Conservation (phyloP, 768 basidiomycete genomes). For the Boletus barrowsii region DNA sequence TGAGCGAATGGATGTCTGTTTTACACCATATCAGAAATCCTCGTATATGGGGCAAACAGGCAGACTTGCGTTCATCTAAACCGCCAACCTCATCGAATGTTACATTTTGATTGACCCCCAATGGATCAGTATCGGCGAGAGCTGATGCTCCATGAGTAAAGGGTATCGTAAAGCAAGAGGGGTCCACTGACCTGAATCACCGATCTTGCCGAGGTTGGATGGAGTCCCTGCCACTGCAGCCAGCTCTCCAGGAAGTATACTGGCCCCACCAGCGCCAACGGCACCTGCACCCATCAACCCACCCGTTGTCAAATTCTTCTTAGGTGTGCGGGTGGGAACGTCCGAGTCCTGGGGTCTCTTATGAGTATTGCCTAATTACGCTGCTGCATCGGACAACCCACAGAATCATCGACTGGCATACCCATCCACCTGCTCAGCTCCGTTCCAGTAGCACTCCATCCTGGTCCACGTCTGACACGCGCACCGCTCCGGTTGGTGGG, state of each 20-base stretch:
- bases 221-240: conserved; percentile 71
- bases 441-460: conserved; percentile 78
- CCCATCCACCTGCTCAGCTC: conserved; percentile 80
- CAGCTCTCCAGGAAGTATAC: conserved; percentile 58
- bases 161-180: conserved; percentile 14
- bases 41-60: not conserved
- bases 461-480: conserved; percentile 48
- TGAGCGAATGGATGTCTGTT: conserved; percentile 89
- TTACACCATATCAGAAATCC: conserved; percentile 1
- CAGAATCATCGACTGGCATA: conserved; percentile 68
- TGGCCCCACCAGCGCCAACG: conserved; percentile 48
- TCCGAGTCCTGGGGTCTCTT: conserved; percentile 62
- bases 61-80: conserved; percentile 77
- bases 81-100: conserved; percentile 98
- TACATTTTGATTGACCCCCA: conserved; percentile 89
- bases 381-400: conserved; percentile 23
- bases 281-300: conserved; percentile 50
- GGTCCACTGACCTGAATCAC: conserved; percentile 58
- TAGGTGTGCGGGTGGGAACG: conserved; percentile 59
- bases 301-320: conserved; percentile 55
- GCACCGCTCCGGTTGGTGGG: conserved; percentile 38
- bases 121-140: conserved; percentile 91
- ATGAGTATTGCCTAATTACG: not conserved
- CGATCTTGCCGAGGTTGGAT: conserved; percentile 82
- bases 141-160: conserved; percentile 40